These are phyloP conservation scores for Alternaria arbusti DNA, from an alignment of 2,329 filamentous ascomycete genomes.

Conservation along the genomic window DNA sequence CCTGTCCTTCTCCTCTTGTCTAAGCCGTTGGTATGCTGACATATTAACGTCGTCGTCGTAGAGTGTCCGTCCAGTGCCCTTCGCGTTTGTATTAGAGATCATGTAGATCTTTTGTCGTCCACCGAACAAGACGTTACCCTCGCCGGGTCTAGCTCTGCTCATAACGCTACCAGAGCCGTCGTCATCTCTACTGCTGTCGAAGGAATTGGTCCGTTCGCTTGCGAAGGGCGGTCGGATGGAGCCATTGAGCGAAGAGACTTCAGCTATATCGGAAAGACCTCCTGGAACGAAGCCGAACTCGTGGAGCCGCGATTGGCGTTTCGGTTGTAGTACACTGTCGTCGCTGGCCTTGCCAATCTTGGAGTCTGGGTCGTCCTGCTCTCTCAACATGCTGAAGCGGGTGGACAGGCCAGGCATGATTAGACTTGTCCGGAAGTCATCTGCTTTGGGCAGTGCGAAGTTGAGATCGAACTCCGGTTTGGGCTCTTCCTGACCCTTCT, in stretches of 20 bases:
- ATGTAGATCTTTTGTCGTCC: constrained; percentile 96
- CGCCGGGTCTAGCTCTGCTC: constrained; percentile 78
- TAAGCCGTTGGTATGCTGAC: constrained; percentile 83
- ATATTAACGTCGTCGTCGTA: constrained; percentile 87
- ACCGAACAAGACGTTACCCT: constrained; percentile 93
- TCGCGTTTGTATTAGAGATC: constrained; percentile 64
- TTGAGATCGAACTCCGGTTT: constrained; percentile 75
- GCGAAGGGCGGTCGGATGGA: constrained; percentile 64
- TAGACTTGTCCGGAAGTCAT: constrained; percentile 94
- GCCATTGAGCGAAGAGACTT: constrained; percentile 76
- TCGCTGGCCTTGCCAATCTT: constrained; percentile 93
- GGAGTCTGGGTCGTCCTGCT: constrained; percentile 89
- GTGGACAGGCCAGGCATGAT: constrained; percentile 95
- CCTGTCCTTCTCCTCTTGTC: constrained; percentile 60
- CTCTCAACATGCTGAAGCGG: constrained; percentile 93
- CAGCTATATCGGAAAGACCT: constrained; percentile 81
- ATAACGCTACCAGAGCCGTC: constrained; percentile 80
- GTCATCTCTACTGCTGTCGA: constrained; percentile 67
- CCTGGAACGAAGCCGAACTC: constrained; percentile 70
- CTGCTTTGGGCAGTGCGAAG: constrained; percentile 75
- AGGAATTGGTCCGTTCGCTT: constrained; percentile 69
- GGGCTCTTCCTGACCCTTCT: constrained; percentile 59
- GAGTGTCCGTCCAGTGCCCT: constrained; percentile 63
- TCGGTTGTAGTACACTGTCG: constrained; percentile 87
- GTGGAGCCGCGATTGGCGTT: constrained; percentile 77